phyloP scores from a whole-genome alignment of 2,329 filamentous ascomycete species.

The Calonectria hongkongensis region DNA sequence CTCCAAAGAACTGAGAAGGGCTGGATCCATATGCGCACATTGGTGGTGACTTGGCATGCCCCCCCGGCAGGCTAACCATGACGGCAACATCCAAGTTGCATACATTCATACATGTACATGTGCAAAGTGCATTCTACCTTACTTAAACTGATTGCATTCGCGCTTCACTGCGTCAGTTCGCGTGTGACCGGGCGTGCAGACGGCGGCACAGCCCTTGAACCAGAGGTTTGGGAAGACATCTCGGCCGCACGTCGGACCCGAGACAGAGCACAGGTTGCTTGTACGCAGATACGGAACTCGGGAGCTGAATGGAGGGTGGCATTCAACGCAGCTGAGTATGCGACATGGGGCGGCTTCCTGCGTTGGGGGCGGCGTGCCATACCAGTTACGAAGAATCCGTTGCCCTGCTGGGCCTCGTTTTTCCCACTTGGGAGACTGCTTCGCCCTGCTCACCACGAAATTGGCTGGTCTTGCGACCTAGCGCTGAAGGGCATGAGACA shows the following conservation, averaged over 20 bases:
- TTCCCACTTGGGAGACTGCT: neutral
- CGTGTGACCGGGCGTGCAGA: neutral
- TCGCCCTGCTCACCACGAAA: neutral
- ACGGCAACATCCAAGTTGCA: neutral
- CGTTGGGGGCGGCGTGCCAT: conserved; percentile 12
- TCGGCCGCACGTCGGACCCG: neutral
- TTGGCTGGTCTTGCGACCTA: conserved; percentile 2
- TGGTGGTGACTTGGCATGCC: conserved; percentile 3
- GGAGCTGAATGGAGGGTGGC: neutral
- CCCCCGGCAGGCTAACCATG: conserved; percentile 15
- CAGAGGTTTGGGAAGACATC: neutral
- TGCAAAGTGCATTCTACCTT: neutral
- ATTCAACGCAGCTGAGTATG: neutral
- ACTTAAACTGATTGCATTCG: neutral
- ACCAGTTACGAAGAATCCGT: neutral
- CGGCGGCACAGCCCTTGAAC: neutral
- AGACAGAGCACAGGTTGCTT: neutral
- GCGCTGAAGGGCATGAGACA: conserved; percentile 17
- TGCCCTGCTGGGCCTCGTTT: neutral
- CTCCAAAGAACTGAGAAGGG: neutral
- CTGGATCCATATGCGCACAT: conserved; percentile 16
- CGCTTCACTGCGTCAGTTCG: neutral
- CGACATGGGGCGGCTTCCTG: conserved; percentile 7
- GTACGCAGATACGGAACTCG: neutral
- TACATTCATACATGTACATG: neutral